Evolutionary conservation across 1,284 basidiomycete genomes (phyloP), one percentile per base, ranked within the genome.

Genomic region (Moniliophthora roreri): DNA sequence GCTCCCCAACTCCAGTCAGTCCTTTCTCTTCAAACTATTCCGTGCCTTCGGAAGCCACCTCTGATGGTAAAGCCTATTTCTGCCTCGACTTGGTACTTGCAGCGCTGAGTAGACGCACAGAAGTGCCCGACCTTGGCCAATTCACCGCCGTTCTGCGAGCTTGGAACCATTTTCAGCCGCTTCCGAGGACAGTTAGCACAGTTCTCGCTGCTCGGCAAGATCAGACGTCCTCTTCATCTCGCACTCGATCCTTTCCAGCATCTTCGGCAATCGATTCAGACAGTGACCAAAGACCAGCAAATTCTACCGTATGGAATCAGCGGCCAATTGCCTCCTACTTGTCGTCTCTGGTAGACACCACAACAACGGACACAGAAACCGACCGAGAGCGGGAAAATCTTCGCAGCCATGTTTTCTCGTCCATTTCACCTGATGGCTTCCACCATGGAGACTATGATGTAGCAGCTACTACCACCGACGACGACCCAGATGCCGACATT

Each of bases 61-160:
- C 87, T 36, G 87, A 89, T 65, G 81, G 82, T 81, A 59, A 66
- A 77, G 50, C 56, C 53, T 57, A 38, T 32, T 44, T 44, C 23
- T 48, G 52, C 45, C 53, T 42, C 35, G 28, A 53, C 36, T 36
- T 54, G 13, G 13, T 23, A 15, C 8, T n/a, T n/a, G n/a, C n/a
- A 36, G 55, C 51, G 50, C 16, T 35, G 32, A 47, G 16, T 45
- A 26, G 28, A 35, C 41, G 26, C 35, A 50, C 61, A 82, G 87
- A 89, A 69, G 78, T 81, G 56, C 88, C 88, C 42, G 87, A 90
- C 70, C 76, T 91, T 18, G 88, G 89, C 11, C 84, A 86, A 16
- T 90, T 91, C 68, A 79, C 75, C 13, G 76, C 81, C 48, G 85
- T 91, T 38, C 81, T 91, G 52, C 79, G 87, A 39, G 88, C 82